Conservation (phyloP, 2,329 filamentous ascomycete genomes). For the Tolypocladium tropicale region DNA sequence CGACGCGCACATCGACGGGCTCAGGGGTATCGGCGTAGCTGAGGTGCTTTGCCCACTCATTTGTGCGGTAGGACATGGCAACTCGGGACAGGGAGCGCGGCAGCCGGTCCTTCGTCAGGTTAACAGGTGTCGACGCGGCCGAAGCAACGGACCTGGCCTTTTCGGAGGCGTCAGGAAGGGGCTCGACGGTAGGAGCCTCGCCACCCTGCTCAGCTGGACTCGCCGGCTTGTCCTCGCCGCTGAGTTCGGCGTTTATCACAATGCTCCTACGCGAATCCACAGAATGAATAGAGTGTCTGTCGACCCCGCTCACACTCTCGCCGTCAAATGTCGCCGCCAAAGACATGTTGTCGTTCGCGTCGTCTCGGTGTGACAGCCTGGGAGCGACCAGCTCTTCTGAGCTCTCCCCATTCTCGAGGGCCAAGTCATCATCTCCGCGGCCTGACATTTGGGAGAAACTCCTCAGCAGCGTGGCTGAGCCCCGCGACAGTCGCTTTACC, state of each 20-base stretch:
- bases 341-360: slow-evolving; percentile 39
- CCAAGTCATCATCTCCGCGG: slow-evolving; percentile 5
- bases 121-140: slow-evolving; percentile 30
- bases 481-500: slow-evolving; percentile 37
- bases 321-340: slow-evolving; percentile 49
- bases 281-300: slow-evolving; percentile 17
- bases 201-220: neutral
- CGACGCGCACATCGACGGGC: slow-evolving; percentile 46
- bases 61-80: slow-evolving; percentile 76
- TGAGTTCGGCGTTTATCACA: slow-evolving; percentile 29
- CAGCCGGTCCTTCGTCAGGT: slow-evolving; percentile 50
- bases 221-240: slow-evolving; percentile 5
- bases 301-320: slow-evolving; percentile 32
- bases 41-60: slow-evolving; percentile 93
- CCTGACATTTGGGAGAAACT: slow-evolving; percentile 28
- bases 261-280: slow-evolving; percentile 18
- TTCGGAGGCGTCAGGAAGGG: slow-evolving; percentile 13
- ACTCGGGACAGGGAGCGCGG: slow-evolving; percentile 66
- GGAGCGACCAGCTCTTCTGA: slow-evolving; percentile 35
- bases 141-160: slow-evolving; percentile 31
- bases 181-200: slow-evolving; percentile 3
- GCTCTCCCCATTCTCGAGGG: slow-evolving; percentile 23
- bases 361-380: slow-evolving; percentile 16
- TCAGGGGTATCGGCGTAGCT: slow-evolving; percentile 65
- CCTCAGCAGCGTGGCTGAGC: slow-evolving; percentile 33